phyloP scores from a whole-genome alignment of 768 basidiomycete species.

The Phanerochaete sordida region DNA sequence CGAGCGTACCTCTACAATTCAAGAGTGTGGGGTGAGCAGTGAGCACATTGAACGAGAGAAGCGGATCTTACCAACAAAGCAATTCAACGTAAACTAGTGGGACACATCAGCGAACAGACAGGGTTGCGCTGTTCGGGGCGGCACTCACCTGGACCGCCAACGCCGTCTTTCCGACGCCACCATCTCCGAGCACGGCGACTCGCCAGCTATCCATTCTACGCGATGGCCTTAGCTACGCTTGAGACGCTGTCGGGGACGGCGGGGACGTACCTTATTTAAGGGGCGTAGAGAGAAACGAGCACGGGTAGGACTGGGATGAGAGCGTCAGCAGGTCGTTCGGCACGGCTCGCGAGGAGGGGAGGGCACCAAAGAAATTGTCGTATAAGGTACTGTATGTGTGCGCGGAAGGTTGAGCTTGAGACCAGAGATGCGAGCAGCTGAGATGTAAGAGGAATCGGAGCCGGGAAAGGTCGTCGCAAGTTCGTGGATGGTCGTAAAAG shows the following conservation, averaged over 20 bases:
- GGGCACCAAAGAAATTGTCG: slow-evolving; percentile 20
- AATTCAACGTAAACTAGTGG: slow-evolving; percentile 86
- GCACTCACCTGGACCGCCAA: slow-evolving; percentile 85
- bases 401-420: slow-evolving; percentile 26
- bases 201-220: slow-evolving; percentile 88
- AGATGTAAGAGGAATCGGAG: slow-evolving; percentile 39
- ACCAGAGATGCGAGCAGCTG: slow-evolving; percentile 24
- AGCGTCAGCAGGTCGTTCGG: slow-evolving; percentile 13
- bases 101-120: slow-evolving; percentile 6
- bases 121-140: not conserved
- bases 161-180: slow-evolving; percentile 97
- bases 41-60: not conserved
- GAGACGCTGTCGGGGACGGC: slow-evolving; percentile 4
- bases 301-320: not conserved
- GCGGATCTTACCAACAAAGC: slow-evolving; percentile 80
- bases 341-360: slow-evolving; percentile 16
- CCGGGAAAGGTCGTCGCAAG: slow-evolving; percentile 52
- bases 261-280: slow-evolving; percentile 18
- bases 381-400: slow-evolving; percentile 27
- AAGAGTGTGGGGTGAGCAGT: not conserved
- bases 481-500: slow-evolving; percentile 46
- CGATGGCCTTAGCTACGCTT: slow-evolving; percentile 1
- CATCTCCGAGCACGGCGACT: slow-evolving; percentile 94
- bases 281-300: slow-evolving; percentile 21
- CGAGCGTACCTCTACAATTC: not conserved